Conservation (phyloP, 2,329 filamentous ascomycete genomes). For the Alternaria sp. region DNA sequence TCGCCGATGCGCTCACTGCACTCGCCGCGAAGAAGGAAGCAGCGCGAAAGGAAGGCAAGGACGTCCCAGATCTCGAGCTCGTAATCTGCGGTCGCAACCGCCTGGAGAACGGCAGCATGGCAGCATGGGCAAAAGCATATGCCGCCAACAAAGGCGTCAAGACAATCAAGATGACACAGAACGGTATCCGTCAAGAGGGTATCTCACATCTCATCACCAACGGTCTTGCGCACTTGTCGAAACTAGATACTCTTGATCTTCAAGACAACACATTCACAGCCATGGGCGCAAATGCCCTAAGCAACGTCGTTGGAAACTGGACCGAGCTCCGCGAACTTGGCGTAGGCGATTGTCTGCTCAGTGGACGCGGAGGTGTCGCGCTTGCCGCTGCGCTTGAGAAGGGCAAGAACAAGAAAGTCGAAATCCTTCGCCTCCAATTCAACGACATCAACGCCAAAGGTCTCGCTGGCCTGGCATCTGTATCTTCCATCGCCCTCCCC, state of each 20-base stretch:
- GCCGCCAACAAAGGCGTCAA: conserved; percentile 81
- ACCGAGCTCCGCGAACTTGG: conserved; percentile 79
- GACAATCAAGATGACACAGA: conserved; percentile 96
- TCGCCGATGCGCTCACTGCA: conserved; percentile 84
- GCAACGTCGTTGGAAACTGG: conserved; percentile 78
- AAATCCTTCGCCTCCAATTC: conserved; percentile 85
- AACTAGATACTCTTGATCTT: conserved; percentile 81
- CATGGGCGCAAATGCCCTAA: conserved; percentile 78
- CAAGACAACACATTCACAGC: conserved; percentile 98
- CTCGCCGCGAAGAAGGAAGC: conserved; percentile 85
- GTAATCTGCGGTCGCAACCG: conserved; percentile 96
- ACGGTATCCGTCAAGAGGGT: conserved; percentile 94
- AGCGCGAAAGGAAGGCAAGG: conserved; percentile 73
- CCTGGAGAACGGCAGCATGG: conserved; percentile 95
- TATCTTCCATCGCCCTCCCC: conserved; percentile 72
- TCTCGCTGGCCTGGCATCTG: conserved; percentile 74
- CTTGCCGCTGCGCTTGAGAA: conserved; percentile 76
- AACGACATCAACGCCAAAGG: conserved; percentile 88
- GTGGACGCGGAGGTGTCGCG: conserved; percentile 76
- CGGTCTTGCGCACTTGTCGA: conserved; percentile 74
- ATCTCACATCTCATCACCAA: conserved; percentile 81
- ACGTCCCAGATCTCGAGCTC: conserved; percentile 88
- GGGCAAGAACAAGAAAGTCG: conserved; percentile 79
- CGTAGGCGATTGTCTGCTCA: conserved; percentile 86
- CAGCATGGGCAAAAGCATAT: conserved; percentile 89